phyloP scores from a whole-genome alignment of 176 grass and related monocot genomes.

The Carex kokanica region DNA sequence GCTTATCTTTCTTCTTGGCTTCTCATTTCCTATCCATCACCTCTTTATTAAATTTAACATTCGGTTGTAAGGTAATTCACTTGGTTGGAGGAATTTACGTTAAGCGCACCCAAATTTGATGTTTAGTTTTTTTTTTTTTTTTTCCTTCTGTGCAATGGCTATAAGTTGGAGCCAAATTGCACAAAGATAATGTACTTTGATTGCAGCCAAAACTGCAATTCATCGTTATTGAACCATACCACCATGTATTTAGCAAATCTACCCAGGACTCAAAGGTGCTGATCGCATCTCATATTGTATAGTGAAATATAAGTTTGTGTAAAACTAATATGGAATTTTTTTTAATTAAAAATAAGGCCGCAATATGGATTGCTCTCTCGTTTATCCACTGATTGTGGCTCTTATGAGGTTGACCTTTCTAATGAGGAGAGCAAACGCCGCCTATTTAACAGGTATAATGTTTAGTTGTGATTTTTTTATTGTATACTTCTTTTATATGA shows the following conservation, averaged over 20 bases:
- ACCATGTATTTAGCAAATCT: background rate
- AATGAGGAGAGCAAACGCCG: conserved; percentile 77
- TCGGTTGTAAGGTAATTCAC: background rate
- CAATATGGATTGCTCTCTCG: conserved; percentile 30
- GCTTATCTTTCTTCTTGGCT: background rate
- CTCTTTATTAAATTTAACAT: background rate
- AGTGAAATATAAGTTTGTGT: background rate
- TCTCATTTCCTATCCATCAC: background rate
- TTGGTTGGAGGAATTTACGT: background rate
- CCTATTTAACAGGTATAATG: conserved; percentile 65
- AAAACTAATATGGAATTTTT: conserved; percentile 5
- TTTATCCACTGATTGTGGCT: background rate
- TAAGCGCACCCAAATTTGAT: background rate
- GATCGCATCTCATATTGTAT: background rate
- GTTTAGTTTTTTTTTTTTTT: background rate
- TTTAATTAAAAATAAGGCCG: conserved; percentile 3
- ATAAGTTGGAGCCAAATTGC: background rate
- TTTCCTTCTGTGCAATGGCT: background rate
- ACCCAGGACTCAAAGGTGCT: background rate
- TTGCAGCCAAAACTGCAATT: background rate
- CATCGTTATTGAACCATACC: background rate
- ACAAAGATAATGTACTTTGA: background rate
- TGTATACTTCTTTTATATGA: background rate
- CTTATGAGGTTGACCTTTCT: conserved; percentile 48
- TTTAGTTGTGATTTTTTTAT: background rate